phyloP scores from a whole-genome alignment of 805 yeast genomes.

The Dipodascus albidus region DNA sequence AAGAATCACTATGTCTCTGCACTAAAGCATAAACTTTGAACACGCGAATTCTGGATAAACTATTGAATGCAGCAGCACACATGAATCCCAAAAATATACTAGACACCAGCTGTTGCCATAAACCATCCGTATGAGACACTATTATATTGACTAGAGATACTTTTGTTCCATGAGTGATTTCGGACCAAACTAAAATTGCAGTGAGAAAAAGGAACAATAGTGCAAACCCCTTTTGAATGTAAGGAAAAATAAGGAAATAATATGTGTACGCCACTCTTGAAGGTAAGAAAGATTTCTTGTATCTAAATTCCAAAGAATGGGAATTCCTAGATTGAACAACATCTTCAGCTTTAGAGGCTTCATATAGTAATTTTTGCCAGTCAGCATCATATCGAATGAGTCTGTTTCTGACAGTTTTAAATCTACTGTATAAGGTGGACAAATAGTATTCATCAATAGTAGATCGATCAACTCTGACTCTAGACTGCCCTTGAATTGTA shows the following conservation, averaged over 20 bases:
- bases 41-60: conserved; percentile 54
- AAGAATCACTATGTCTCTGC: conserved; percentile 58
- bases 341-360: conserved; percentile 47
- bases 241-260: conserved; percentile 37
- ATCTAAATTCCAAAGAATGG: conserved; percentile 21
- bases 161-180: conserved; percentile 56
- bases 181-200: conserved; percentile 55
- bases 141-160: conserved; percentile 49
- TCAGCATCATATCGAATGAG: conserved; percentile 45
- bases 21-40: conserved; percentile 72
- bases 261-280: conserved; percentile 34
- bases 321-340: conserved; percentile 33
- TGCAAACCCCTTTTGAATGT: conserved; percentile 33
- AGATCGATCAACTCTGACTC: conserved; percentile 14
- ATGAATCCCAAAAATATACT: conserved; percentile 46
- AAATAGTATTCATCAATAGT: conserved; percentile 32
- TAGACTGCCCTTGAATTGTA: conserved; percentile 7
- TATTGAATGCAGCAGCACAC: conserved; percentile 54
- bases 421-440: conserved; percentile 38
- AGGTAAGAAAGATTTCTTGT: conserved; percentile 21
- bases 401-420: conserved; percentile 41
- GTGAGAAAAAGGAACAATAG: conserved; percentile 34
- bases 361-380: conserved; percentile 38
- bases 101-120: conserved; percentile 30
- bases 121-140: conserved; percentile 29